phyloP scores from a whole-genome alignment of 2,329 filamentous ascomycete genomes.

The Cladophialophora bantiana region DNA sequence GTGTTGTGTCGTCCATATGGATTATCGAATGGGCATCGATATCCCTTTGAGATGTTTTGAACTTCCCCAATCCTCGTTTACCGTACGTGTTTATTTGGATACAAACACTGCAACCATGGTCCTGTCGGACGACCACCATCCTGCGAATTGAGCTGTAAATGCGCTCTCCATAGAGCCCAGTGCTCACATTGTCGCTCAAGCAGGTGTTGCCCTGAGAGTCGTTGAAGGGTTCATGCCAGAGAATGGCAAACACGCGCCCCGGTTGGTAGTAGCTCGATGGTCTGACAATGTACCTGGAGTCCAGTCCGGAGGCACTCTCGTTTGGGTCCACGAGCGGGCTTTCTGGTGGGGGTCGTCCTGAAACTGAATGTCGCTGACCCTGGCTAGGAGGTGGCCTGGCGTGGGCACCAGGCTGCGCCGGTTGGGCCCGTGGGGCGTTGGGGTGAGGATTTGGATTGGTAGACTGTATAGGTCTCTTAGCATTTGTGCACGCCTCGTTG shows the following conservation, averaged over 20 bases:
- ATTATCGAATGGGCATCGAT: constrained; percentile 48
- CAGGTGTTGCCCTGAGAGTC: neutral
- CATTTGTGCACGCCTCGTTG: neutral
- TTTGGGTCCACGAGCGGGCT: neutral
- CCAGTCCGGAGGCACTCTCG: neutral
- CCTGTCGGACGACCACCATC: constrained; percentile 46
- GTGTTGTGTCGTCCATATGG: constrained; percentile 42
- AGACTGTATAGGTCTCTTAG: neutral
- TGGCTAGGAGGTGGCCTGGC: neutral
- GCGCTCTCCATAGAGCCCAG: constrained; percentile 22
- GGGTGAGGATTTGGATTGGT: neutral
- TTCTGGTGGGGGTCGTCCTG: neutral
- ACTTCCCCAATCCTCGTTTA: constrained; percentile 47
- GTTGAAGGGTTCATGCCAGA: constrained; percentile 12
- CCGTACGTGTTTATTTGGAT: constrained; percentile 52
- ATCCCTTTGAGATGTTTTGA: constrained; percentile 42
- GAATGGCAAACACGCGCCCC: constrained; percentile 10
- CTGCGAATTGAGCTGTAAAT: constrained; percentile 45
- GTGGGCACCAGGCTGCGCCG: neutral
- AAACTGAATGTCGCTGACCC: neutral
- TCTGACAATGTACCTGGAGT: neutral
- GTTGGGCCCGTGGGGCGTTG: neutral
- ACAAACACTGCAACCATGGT: constrained; percentile 44
- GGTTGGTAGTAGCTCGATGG: constrained; percentile 1
- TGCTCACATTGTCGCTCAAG: neutral